Evolutionary conservation across 352 stramenopile species (phyloP).

Genomic region (Plasmopara muralis): DNA sequence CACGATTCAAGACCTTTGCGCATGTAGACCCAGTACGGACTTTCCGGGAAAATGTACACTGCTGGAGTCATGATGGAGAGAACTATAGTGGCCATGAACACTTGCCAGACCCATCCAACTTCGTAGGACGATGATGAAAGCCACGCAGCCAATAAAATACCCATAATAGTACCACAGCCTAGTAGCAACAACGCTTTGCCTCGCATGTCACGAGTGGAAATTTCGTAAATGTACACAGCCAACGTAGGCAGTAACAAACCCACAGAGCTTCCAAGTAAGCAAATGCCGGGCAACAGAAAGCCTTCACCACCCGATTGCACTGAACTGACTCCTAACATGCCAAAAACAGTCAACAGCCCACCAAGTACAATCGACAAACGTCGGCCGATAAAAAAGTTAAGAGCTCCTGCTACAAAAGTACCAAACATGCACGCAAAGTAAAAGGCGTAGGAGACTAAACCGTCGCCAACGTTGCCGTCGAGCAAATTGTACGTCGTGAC

Average conservation of each 20-base stretch:
- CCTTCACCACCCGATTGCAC: conserved; percentile 43
- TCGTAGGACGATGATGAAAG: conserved; percentile 66
- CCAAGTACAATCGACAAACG: conserved; percentile 67
- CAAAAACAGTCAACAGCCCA: conserved; percentile 57
- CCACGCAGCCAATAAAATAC: conserved; percentile 53
- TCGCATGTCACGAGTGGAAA: conserved; percentile 78
- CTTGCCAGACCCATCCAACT: conserved; percentile 80
- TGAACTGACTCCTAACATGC: conserved; percentile 62
- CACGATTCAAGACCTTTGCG: conserved; percentile 68
- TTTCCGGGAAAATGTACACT: conserved; percentile 83
- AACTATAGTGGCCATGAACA: conserved; percentile 72
- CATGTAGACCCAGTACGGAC: conserved; percentile 80
- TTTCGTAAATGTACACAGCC: conserved; percentile 82
- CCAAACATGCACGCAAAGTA: conserved; percentile 50
- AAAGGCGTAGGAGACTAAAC: conserved; percentile 63
- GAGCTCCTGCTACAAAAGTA: conserved; percentile 38
- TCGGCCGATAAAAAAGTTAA: conserved; percentile 71
- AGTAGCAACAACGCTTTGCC: conserved; percentile 73
- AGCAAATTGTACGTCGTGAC: conserved; percentile 71
- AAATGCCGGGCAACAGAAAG: conserved; percentile 62
- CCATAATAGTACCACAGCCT: conserved; percentile 59
- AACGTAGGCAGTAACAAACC: conserved; percentile 70
- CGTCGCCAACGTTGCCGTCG: conserved; percentile 48
- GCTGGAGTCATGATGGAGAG: conserved; percentile 73
- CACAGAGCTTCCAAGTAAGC: conserved; percentile 44